phyloP scores from a whole-genome alignment of 108 stramenopile genomes.

The Discostella stelligeroides region DNA sequence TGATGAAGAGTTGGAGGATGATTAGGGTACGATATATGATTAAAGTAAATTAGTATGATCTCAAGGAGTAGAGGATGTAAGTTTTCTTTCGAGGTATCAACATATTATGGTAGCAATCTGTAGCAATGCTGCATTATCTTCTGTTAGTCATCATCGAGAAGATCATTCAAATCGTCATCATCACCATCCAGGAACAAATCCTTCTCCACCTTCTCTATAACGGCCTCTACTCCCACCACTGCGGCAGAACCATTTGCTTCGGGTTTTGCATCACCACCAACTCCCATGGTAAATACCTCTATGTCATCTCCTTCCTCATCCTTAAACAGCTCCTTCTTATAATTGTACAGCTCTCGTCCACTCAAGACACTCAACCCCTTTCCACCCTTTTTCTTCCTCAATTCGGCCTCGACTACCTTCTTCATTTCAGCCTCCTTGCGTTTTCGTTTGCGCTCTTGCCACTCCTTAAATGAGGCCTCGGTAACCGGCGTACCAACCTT shows the following conservation, averaged over 20 bases:
- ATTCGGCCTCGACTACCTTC: conserved; percentile 82
- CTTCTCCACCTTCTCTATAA: conserved; percentile 70
- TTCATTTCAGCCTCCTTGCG: conserved; percentile 64
- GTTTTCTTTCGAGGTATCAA: not conserved
- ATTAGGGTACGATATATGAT: conserved; percentile 22
- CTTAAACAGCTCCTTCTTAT: conserved; percentile 81
- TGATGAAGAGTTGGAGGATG: conserved; percentile 63
- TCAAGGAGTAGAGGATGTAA: not conserved
- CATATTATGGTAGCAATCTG: not conserved
- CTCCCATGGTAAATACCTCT: not conserved
- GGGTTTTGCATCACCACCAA: conserved; percentile 7
- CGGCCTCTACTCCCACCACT: conserved; percentile 52
- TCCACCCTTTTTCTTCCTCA: conserved; percentile 93
- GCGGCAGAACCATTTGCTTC: not conserved
- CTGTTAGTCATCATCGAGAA: conserved; percentile 70
- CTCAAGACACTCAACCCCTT: conserved; percentile 85
- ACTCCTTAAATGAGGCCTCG: conserved; percentile 77
- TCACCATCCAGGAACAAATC: conserved; percentile 84
- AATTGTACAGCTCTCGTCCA: conserved; percentile 85
- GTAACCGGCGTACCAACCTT: conserved; percentile 81
- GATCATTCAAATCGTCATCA: conserved; percentile 88
- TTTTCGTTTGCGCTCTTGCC: conserved; percentile 89
- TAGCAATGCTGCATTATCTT: not conserved
- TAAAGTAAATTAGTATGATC: not conserved
- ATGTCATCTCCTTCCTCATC: conserved; percentile 65